Conservation (phyloP, 331 rosid species). For the Phaseolus coccineus region DNA sequence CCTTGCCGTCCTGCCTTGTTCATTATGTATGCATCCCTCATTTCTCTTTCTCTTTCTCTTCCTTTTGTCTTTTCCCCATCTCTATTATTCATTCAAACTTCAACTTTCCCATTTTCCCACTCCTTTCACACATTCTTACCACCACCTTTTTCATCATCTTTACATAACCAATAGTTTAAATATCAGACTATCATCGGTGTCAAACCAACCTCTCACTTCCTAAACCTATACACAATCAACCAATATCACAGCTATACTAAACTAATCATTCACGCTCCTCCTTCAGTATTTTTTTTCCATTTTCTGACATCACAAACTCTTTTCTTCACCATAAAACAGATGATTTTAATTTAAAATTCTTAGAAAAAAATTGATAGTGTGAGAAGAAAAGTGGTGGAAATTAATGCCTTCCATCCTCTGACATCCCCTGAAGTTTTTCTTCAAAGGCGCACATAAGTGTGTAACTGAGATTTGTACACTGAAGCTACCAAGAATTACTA, state of each 20-base stretch:
- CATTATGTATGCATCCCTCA: background rate
- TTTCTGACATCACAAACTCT: background rate
- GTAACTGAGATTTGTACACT: slow-evolving; percentile 36
- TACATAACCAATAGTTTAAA: slow-evolving; percentile 6
- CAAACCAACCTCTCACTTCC: slow-evolving; percentile 17
- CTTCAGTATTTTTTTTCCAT: background rate
- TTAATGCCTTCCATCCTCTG: slow-evolving; percentile 30
- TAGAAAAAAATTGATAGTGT: background rate
- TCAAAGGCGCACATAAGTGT: slow-evolving; percentile 21
- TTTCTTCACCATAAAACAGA: no score
- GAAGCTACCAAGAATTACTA: slow-evolving; percentile 6
- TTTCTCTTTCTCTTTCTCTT: background rate
- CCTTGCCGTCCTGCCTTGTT: slow-evolving; percentile 50
- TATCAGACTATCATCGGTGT: background rate
- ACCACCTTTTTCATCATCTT: background rate
- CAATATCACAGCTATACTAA: slow-evolving; percentile 17
- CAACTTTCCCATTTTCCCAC: slow-evolving; percentile 17
- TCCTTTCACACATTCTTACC: background rate
- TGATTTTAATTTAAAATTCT: background rate
- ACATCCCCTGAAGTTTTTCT: slow-evolving; percentile 43
- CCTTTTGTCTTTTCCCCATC: slow-evolving; percentile 41
- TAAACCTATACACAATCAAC: background rate
- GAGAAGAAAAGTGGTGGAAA: slow-evolving; percentile 4
- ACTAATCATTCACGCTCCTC: slow-evolving; percentile 32
- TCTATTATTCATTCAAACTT: slow-evolving; percentile 15